phyloP scores from a whole-genome alignment of 164 flowering plant genomes.

The Magnolia kwangsiensis region DNA sequence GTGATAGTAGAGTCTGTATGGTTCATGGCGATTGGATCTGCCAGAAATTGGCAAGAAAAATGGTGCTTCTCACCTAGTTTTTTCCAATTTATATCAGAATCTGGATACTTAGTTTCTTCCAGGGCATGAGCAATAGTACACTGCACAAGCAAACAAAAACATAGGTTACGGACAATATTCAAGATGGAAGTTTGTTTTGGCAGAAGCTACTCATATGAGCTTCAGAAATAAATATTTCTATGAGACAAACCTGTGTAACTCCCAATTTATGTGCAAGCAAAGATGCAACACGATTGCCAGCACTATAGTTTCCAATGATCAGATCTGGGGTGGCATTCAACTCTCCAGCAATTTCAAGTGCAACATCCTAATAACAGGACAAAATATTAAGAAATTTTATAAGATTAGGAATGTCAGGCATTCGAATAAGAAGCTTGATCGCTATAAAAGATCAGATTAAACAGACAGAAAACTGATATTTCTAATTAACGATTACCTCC shows the following conservation, averaged over 20 bases:
- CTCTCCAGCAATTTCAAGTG: conserved; percentile 69
- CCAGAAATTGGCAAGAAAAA: conserved; percentile 5
- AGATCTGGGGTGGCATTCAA: conserved; percentile 87
- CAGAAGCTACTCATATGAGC: not conserved
- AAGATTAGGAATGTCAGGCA: no score
- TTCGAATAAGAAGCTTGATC: no score
- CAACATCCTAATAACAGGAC: no score
- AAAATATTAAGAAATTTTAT: no score
- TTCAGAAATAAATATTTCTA: not conserved
- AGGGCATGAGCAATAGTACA: conserved; percentile 12
- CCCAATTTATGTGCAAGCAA: no score
- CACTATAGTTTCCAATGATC: conserved; percentile 95
- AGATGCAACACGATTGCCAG: no score
- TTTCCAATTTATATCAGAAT: conserved; percentile 4
- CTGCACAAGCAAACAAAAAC: no score
- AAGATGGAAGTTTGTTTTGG: not conserved
- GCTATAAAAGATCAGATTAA: no score
- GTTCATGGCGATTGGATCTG: conserved; percentile 11
- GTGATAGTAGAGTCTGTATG: conserved; percentile 9
- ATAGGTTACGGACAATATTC: not conserved
- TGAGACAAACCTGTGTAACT: conserved; percentile 76
- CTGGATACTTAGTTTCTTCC: conserved; percentile 10
- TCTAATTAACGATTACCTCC: no score
- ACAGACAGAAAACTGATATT: no score
- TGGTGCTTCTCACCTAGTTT: conserved; percentile 2